These are phyloP conservation scores for Apiospora marii DNA, from an alignment of 2,329 filamentous ascomycete genomes.

Conservation along the genomic window DNA sequence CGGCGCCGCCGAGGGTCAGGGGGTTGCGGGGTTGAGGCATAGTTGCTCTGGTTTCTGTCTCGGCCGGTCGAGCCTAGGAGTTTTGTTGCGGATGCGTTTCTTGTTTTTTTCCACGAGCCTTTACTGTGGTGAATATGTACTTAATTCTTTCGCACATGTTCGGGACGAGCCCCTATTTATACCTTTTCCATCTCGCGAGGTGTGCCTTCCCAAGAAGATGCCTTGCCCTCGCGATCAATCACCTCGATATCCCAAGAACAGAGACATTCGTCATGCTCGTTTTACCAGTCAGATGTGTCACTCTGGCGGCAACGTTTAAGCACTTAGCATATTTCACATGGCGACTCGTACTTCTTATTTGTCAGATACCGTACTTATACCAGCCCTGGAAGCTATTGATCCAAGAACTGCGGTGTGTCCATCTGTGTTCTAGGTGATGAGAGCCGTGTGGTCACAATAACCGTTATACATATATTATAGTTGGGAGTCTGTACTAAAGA, in stretches of 20 bases:
- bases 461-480: too few species aligned
- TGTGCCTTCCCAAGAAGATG: neutral
- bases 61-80: neutral
- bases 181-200: neutral
- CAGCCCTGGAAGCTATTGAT: neutral
- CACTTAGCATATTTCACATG: neutral
- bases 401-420: neutral
- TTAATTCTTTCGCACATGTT: neutral
- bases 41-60: neutral
- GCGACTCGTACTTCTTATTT: neutral
- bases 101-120: too few species aligned
- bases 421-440: neutral
- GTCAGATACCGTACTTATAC: slow-evolving; percentile 1
- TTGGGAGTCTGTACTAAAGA: too few species aligned
- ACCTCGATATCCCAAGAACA: neutral
- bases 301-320: neutral
- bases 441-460: neutral
- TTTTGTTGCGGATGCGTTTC: neutral
- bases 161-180: neutral
- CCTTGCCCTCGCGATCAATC: neutral
- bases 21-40: neutral
- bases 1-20: neutral
- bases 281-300: neutral
- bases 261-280: neutral
- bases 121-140: neutral